Base-by-base conservation (phyloP, 108 stramenopile species). In the Asterionellopsis glacialis region DNA sequence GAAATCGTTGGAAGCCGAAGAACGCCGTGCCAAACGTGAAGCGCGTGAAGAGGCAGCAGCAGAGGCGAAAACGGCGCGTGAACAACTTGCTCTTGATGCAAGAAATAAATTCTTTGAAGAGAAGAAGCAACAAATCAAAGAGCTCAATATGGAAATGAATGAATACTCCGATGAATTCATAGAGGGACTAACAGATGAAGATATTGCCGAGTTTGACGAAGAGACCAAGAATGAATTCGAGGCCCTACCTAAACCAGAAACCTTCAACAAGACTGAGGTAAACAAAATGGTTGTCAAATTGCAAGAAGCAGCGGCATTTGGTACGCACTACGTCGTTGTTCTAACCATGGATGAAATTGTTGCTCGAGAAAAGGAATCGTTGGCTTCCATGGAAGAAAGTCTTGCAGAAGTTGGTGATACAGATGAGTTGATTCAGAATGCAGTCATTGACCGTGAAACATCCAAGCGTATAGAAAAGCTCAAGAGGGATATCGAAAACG, bases 221-320 rank as follows among this genome's bases (percentile, higher is more conserved):
- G 91, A 93, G 43, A 85, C 86, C 10, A 87, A 85, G 59, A 80
- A 84, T 53, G 91, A 93, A 55, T 93, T 80, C 61, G 84, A 83
- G 16, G 80, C 88, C 22, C 74, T 93, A 14, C 88, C 88, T 6
- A 67, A 70, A 16, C 73, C 88, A 11, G 81, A 87, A 15, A 87
- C 77, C 44, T 93, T 90, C 63, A 93, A 73, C 57, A 88, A 88
- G 63, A 59, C 72, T 10, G 84, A 93, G 59, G 87, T 93, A 15
- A 70, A 77, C 55, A 67, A 66, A 23, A 80, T 84, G 55, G 84
- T 93, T 0, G 71, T 66, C 11, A 78, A 79, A 38, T 75, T 93
- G 25, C 83, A 87, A 45, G 88, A 93, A 55, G 87, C 80, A 56
- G 72, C 81, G 23, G 91, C 91, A 16, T 93, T 93, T 51, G 84